Base-by-base conservation (phyloP, 2,329 filamentous ascomycete genomes). In the Xylaria sp. region DNA sequence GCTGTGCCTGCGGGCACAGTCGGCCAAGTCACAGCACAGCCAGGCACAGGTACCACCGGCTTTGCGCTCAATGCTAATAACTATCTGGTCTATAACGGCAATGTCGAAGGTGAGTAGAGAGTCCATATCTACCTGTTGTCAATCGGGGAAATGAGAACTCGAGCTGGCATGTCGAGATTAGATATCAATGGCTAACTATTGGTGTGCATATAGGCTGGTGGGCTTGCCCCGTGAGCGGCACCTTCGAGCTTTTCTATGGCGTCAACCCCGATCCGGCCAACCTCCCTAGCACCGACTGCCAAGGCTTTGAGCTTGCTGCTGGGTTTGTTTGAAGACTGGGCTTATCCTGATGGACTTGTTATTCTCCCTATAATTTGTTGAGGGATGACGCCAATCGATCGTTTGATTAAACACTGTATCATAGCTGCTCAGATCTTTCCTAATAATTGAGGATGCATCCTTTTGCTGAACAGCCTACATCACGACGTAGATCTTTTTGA, bases 161-260 rank as follows among this genome's bases (percentile, higher is more conserved):
- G 3, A 7, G 6, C 20, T 40, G 23, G 20, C 9, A 31, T 28
- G 5, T 38, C 20, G 20, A 28, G 31, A 23, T 49, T 36, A 31
- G 23, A 33, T 3, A 23, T 23, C 23, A 23, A 59, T 26, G 38
- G 44, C 60, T 65, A 33, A 68, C 40, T 1, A 2, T 26, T 49
- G 20, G 28, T n/a, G 10, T 40, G 26, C 10, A 3, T 59, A 13
- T 42, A 75, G 73, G 73, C n/a, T 75, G 71, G 64, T 74, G 68
- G 68, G 73, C 73, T 10, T 74, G 72, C 49, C 64, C 70, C n/a
- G 65, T 72, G 23, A 31, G 72, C 59, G 28, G 67, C 51, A 67
- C 57, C 33, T 73, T 72, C 64, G 67, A 71, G 61, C 71, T 74
- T 23, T 72, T 70, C 67, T 75, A 72, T 44, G 72, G 72, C 36